Evolutionary conservation across 352 stramenopile species (phyloP).

Genomic region (Globisporangium alternatum): DNA sequence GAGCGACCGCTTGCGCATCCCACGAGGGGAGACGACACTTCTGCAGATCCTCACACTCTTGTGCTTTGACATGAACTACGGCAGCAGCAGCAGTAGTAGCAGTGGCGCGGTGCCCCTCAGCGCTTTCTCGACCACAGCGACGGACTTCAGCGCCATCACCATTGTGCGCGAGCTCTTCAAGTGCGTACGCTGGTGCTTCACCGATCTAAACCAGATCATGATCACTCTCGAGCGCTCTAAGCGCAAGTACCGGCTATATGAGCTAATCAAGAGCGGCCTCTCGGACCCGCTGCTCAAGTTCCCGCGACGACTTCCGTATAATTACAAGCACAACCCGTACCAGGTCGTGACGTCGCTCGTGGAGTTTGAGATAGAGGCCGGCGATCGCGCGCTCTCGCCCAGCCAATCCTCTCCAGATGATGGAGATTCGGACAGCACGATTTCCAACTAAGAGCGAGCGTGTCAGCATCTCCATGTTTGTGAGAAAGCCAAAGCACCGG

Average conservation of each 20-base stretch:
- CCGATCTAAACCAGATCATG: conserved; percentile 58
- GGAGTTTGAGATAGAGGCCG: conserved; percentile 63
- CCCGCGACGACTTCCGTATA: conserved; percentile 19
- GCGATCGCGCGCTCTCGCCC: conserved; percentile 27
- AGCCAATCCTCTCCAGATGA: conserved; percentile 7
- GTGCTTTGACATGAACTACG: conserved; percentile 30
- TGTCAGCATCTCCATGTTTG: no score
- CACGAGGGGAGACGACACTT: conserved; percentile 50
- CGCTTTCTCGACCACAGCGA: background rate
- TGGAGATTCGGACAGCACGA: background rate
- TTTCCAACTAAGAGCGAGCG: background rate
- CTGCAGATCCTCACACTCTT: conserved; percentile 39
- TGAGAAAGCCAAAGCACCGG: no score
- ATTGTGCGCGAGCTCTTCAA: conserved; percentile 49
- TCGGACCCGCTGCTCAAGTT: conserved; percentile 10
- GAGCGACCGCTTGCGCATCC: conserved; percentile 60
- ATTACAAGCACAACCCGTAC: conserved; percentile 22
- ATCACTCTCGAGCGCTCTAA: conserved; percentile 34
- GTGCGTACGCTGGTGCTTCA: conserved; percentile 68
- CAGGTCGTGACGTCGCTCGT: conserved; percentile 29
- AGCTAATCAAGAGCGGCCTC: conserved; percentile 41
- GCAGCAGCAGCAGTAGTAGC: background rate
- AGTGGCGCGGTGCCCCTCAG: no score
- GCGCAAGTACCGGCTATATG: conserved; percentile 52
- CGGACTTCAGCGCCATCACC: conserved; percentile 21